phyloP scores from a whole-genome alignment of 108 stramenopile species.

The Craspedostauros australis region DNA sequence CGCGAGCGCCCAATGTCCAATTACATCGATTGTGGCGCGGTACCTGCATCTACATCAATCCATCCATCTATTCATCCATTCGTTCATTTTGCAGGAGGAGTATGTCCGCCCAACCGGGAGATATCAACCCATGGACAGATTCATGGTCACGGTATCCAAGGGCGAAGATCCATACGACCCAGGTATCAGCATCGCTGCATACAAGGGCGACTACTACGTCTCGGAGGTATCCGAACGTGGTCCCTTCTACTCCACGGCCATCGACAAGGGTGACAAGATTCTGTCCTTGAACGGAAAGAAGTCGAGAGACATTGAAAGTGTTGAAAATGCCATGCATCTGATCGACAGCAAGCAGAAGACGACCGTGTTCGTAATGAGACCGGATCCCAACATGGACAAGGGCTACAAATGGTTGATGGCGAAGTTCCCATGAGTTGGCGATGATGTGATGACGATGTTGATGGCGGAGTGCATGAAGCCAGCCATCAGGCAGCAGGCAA shows the following conservation, averaged over 20 bases:
- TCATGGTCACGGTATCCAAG: conserved; percentile 20
- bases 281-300: conserved; percentile 21
- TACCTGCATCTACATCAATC: no score
- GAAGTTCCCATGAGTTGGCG: no score
- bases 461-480: no score
- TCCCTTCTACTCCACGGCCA: conserved; percentile 10
- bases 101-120: no score
- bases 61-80: no score
- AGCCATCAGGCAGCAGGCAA: no score
- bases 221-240: conserved; percentile 8
- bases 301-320: conserved; percentile 8
- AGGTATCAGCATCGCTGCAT: conserved; percentile 9
- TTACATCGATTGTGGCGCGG: no score
- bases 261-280: conserved; percentile 25
- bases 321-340: conserved; percentile 4
- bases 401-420: conserved; percentile 21
- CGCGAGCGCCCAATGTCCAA: no score
- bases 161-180: not conserved
- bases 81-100: no score
- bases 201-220: conserved; percentile 12
- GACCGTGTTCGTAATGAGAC: conserved; percentile 8
- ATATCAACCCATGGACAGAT: conserved; percentile 16
- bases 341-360: conserved; percentile 6
- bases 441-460: no score
- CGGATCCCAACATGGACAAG: conserved; percentile 8